These are phyloP conservation scores for Corymbia calophylla DNA, from an alignment of 441 rosid species.

Conservation along the genomic window DNA sequence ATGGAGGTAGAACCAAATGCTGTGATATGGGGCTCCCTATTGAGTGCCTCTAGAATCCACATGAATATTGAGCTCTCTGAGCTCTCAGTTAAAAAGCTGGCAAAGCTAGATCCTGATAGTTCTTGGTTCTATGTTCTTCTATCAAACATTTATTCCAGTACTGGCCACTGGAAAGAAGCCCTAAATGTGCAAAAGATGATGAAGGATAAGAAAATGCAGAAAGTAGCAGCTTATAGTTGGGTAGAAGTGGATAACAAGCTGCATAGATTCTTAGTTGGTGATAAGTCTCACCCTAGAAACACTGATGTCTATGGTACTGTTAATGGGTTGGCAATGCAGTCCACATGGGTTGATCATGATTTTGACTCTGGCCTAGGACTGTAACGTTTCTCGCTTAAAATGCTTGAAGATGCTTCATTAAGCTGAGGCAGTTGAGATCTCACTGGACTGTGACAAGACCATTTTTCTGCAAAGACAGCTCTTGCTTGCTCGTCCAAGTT, in stretches of 20 bases:
- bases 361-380: background rate
- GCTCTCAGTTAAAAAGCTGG: slow-evolving; percentile 18
- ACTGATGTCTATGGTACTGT: background rate
- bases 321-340: background rate
- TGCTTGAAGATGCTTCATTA: background rate
- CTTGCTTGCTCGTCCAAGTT: background rate
- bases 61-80: slow-evolving; percentile 21
- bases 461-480: background rate
- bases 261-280: background rate
- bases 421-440: background rate
- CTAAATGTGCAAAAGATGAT: background rate
- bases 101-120: slow-evolving; percentile 20
- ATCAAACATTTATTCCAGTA: slow-evolving; percentile 32
- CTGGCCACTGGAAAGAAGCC: slow-evolving; percentile 29
- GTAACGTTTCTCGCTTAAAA: background rate
- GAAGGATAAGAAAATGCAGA: background rate
- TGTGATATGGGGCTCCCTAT: slow-evolving; percentile 27
- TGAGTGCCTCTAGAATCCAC: slow-evolving; percentile 21
- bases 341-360: background rate
- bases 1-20: slow-evolving; percentile 24
- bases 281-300: background rate
- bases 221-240: background rate
- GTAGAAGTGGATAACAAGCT: background rate
- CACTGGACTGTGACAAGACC: background rate
- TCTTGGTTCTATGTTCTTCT: slow-evolving; percentile 26